Percentiles rank a stretch among this genome's conserved stretches.
Evolutionary conservation across 371 early-diverging fungal species (phyloP).

Genomic region (Quaeritorhiza haematococci): DNA sequence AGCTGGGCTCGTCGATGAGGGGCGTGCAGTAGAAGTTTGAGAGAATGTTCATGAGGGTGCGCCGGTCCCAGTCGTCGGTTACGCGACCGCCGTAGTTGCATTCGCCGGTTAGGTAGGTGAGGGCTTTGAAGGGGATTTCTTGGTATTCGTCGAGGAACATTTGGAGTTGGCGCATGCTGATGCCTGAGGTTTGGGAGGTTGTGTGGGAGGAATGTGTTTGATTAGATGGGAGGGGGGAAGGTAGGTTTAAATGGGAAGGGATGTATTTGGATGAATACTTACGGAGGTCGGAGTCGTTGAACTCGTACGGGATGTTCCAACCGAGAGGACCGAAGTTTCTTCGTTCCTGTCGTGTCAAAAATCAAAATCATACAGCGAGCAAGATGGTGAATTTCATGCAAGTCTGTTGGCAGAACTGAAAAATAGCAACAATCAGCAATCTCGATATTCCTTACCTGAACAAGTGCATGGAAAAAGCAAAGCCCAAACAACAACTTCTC

Average conservation of each 20-base stretch:
- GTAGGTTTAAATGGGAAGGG: too few species aligned
- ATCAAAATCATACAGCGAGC: too few species aligned
- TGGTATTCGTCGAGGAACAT: constrained; percentile 54
- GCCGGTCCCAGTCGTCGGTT: constrained; percentile 57
- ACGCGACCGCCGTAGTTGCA: constrained; percentile 65
- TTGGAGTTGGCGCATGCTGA: constrained; percentile 50
- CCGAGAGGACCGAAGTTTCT: constrained; percentile 58
- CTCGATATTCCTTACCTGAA: constrained; percentile 27
- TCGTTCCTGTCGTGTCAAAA: constrained; percentile 50
- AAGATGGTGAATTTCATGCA: too few species aligned
- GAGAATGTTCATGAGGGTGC: constrained; percentile 46
- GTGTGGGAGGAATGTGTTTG: too few species aligned
- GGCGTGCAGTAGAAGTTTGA: constrained; percentile 42
- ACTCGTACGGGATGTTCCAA: constrained; percentile 65
- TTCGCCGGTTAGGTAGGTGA: constrained; percentile 54
- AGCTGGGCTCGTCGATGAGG: constrained; percentile 39
- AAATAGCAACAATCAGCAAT: too few species aligned
- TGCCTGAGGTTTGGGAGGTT: too few species aligned
- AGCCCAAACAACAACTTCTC: constrained; percentile 55
- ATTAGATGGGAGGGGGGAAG: too few species aligned
- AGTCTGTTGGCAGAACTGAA: too few species aligned
- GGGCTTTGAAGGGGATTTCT: constrained; percentile 53
- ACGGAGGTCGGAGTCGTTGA: constrained; percentile 54
- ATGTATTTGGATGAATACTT: too few species aligned
- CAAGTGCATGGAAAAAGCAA: constrained; percentile 56